Conservation (phyloP, 768 basidiomycete genomes). For the Austroboletus festivus region DNA sequence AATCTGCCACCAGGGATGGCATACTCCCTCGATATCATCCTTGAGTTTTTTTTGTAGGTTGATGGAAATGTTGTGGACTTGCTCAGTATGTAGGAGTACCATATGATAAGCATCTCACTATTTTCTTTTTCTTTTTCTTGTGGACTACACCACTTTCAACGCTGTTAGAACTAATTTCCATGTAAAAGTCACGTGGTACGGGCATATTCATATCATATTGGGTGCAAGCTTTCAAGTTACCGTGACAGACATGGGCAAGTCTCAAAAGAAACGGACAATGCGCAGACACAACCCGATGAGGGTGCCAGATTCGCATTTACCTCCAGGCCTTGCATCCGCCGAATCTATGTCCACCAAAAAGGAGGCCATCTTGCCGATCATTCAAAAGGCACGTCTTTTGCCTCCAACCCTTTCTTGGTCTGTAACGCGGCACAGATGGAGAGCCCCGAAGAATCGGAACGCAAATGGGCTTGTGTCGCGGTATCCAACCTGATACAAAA, state of each 20-base stretch:
- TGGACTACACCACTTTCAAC: background rate
- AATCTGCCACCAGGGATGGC: conserved; percentile 10
- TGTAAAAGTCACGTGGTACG: conserved; percentile 14
- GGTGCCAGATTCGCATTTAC: conserved; percentile 89
- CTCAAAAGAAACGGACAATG: conserved; percentile 83
- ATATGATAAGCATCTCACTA: conserved; percentile 22
- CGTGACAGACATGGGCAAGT: conserved; percentile 72
- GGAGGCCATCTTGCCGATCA: conserved; percentile 79
- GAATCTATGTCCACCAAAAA: conserved; percentile 71
- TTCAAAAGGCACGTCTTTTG: conserved; percentile 68
- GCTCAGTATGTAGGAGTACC: conserved; percentile 23
- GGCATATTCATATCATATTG: too few species aligned
- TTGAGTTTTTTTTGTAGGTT: conserved; percentile 10
- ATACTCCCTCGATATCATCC: conserved; percentile 30
- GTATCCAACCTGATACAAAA: conserved; percentile 96
- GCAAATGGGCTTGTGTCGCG: conserved; percentile 95
- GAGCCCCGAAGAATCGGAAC: conserved; percentile 70
- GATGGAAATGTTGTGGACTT: conserved; percentile 7
- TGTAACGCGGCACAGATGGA: conserved; percentile 52
- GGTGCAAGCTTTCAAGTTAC: background rate
- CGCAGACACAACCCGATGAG: conserved; percentile 91
- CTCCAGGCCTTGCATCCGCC: conserved; percentile 75
- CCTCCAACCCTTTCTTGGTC: background rate
- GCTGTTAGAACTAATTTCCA: background rate
- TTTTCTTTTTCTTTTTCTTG: conserved; percentile 12